A percentile compares a stretch with the other conserved stretches of the same genome.
phyloP scores from a whole-genome alignment of 2,329 filamentous ascomycete species.

The Hymenoscyphus repandus region DNA sequence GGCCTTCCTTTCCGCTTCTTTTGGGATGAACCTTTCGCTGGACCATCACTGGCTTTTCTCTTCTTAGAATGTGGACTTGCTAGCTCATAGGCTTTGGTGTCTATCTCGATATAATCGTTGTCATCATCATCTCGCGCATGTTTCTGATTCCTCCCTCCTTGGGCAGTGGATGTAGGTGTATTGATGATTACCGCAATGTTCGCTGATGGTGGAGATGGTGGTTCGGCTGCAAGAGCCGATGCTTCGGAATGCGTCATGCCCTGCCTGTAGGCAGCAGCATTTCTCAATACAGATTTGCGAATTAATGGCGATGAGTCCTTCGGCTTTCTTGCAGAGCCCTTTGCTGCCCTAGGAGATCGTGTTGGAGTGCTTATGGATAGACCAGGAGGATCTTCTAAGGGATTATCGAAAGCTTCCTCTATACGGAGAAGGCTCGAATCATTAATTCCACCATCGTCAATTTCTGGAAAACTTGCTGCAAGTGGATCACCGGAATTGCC shows the following conservation, averaged over 20 bases:
- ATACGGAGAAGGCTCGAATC: conserved; percentile 27
- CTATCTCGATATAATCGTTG: too few species aligned
- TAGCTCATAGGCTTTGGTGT: too few species aligned
- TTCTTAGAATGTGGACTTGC: too few species aligned
- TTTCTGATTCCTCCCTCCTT: too few species aligned
- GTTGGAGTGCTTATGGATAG: too few species aligned
- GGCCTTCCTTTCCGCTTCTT: conserved; percentile 14
- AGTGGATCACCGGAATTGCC: neutral
- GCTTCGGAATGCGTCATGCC: too few species aligned
- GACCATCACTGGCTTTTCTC: too few species aligned
- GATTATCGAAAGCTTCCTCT: conserved; percentile 21
- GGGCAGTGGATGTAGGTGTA: too few species aligned
- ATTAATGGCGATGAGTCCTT: neutral
- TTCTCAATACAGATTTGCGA: conserved; percentile 7
- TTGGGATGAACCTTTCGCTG: conserved; percentile 3
- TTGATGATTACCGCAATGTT: too few species aligned
- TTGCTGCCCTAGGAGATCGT: neutral
- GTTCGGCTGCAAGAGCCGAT: too few species aligned
- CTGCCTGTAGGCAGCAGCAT: conserved; percentile 1
- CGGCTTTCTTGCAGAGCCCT: neutral
- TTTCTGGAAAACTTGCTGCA: conserved; percentile 14
- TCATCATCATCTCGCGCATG: too few species aligned
- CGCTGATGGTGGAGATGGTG: too few species aligned
- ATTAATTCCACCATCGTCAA: conserved; percentile 12
- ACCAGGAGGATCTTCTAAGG: neutral